Base-by-base conservation (phyloP, 257 asterid species). In the Solanum sparsipilum region DNA sequence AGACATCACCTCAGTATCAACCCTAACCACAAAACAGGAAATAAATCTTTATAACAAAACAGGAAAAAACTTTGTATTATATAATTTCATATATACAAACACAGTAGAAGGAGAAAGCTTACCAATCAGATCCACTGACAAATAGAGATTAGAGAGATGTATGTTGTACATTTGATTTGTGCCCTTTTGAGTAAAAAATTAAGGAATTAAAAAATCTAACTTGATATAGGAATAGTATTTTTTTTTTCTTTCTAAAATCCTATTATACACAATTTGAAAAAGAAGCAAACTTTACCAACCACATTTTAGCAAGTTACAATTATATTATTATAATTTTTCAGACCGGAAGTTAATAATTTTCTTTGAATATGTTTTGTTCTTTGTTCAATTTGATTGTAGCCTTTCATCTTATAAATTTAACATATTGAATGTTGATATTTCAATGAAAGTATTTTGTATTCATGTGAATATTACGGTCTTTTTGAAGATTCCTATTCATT, bases 141-240 rank as follows among this genome's bases (percentile, higher is more conserved):
- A 52, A 52, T 52, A 52, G 9, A 52, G 63, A 52, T 16, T 16
- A 52, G n/a, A 52, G 4, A 52, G 23, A 48, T 15, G 21, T 15
- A 3, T 48, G 9, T 0, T 52, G 23, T 0, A 52, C 10, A 56
- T 56, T 56, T 1, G n/a, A 56, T 56, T 52, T 52, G 10, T 56
- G n/a, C 60, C 3, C 4, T 18, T 52, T 52, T 6, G 63, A 18
- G 63, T 52, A 0, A 52, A 52, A 52, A 18, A 18, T 18, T 18
- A 52, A 18, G 63, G 2, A 52, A 18, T 52, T 52, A 41, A 18
- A 52, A 16, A 18, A 52, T 18, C n/a, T 52, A 0, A 52, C 63
- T 6, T 18, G 1, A 18, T 52, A 52, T 18, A 52, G 10, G 10
- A 52, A 52, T 0, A 2, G n/a, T n/a, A 0, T 5, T 56, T 52